Base-by-base conservation (phyloP, 805 yeast genomes). In the Wickerhamomyces strasburgensis region DNA sequence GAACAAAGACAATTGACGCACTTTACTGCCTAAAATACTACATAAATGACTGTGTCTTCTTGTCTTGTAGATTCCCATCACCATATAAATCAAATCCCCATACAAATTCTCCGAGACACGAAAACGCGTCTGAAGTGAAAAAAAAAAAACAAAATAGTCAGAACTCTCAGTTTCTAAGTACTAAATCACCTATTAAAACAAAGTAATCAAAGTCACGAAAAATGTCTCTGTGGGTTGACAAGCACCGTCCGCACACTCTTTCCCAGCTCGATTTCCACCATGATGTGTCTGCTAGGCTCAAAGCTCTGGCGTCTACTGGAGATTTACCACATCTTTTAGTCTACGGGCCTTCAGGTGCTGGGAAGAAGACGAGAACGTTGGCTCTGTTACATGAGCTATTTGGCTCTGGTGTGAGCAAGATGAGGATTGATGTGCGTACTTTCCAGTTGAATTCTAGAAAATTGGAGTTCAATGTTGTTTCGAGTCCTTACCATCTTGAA, bases 191-290 rank as follows among this genome's bases (percentile, higher is more conserved):
- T n/a, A n/a, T n/a, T n/a, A n/a, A n/a, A n/a, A n/a, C n/a, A n/a
- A n/a, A n/a, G n/a, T n/a, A n/a, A n/a, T n/a, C n/a, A n/a, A n/a
- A n/a, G n/a, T n/a, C n/a, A 13, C 19, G n/a, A 15, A 32, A 26
- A 3, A 89, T 89, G 96, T 83, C 96, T 6, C 72, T 93, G 58
- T 93, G 98, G 98, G 96, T 94, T 6, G 98, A 93, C 60, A 87
- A 88, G 48, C 80, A 88, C 60, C 74, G 97, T 47, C 98, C 98
- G 6, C 75, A 67, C 43, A 64, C 68, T 1, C 67, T 93, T 34
- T 73, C 69, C 2, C 70, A 68, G 18, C 67, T 93, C 31, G 76
- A 80, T 35, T 89, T 73, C 57, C 95, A 88, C 54, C 61, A 60
- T 0, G 72, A 70, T 4, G 73, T 89, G 19, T 77, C 96, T 0